Base-by-base conservation (phyloP, 306 rosid species). In the Acacia crassicarpa region DNA sequence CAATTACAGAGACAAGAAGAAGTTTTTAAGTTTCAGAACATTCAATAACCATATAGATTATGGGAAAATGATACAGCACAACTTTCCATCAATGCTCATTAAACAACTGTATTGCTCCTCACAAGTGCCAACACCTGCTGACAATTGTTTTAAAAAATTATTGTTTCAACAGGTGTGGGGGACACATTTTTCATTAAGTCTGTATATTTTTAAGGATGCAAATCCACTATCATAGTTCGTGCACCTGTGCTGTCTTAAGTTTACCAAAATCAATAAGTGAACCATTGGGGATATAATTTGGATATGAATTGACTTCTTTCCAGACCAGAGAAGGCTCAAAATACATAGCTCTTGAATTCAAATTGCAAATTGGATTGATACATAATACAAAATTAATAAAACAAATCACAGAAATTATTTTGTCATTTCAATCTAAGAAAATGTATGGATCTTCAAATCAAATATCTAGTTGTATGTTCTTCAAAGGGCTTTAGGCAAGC, bases 381-480 rank as follows among this genome's bases (percentile, higher is more conserved):
- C 78, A 70, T 84, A 30, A 71, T 83, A 70, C 75, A 82, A n/a
- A 67, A 22, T 83, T 82, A 77, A 80, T 75, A 68, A 74, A 66
- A 87, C 78, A 79, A 69, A 78, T 77, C 74, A 76, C 72, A 77
- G 74, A 80, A 85, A 81, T 87, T 82, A 88, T 89, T 89, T 84
- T 81, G 80, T 81, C 75, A 73, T 75, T 58, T 30, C 78, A 84
- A 72, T 87, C 46, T 80, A 76, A 61, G 81, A 84, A 88, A 62
- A 80, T 17, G 72, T 82, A 85, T 75, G 76, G 76, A 81, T 79
- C 77, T 75, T 78, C 65, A 81, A 87, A 74, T 81, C 88, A 82
- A 77, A 80, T 79, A 83, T 83, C 88, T 84, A 88, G 46, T 79
- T 74, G 82, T 86, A 91, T 91, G 80, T 90, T 78, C 86, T 78